phyloP scores from a whole-genome alignment of 257 asterid genomes.

The Petunia axillaris region DNA sequence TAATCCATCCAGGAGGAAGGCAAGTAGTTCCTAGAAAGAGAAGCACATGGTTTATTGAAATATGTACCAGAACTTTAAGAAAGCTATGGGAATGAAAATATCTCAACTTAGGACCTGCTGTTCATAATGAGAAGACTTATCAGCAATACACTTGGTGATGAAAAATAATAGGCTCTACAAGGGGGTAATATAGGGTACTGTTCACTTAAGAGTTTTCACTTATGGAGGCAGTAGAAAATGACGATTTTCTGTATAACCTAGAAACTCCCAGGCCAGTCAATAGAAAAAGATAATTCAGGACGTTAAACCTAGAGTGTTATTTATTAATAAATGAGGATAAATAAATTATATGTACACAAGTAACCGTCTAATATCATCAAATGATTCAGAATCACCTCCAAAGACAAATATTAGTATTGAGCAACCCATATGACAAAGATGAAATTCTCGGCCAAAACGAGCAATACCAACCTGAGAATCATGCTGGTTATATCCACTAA shows the following conservation, averaged over 20 bases:
- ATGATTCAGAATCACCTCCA: neutral
- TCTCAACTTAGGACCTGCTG: conserved; percentile 2
- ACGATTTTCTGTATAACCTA: neutral
- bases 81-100: neutral
- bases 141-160: neutral
- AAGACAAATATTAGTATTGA: conserved; percentile 4
- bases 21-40: conserved; percentile 84
- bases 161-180: conserved; percentile 13
- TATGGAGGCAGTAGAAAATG: neutral
- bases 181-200: neutral
- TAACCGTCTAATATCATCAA: neutral
- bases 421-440: conserved; percentile 3
- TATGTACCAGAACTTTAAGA: neutral
- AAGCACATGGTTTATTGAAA: conserved; percentile 24
- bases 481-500: conserved; percentile 97
- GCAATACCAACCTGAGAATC: conserved; percentile 79
- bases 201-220: neutral
- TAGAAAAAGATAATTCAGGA: neutral
- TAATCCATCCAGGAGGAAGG: conserved; percentile 93
- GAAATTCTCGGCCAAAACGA: conserved; percentile 5
- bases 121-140: neutral
- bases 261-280: neutral
- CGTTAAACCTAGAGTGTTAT: neutral
- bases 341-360: neutral
- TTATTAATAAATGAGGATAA: neutral